Percentiles rank a stretch among this genome's conserved stretches.
phyloP scores from a whole-genome alignment of 1,284 basidiomycete species.

The Ceratobasidium sp. region DNA sequence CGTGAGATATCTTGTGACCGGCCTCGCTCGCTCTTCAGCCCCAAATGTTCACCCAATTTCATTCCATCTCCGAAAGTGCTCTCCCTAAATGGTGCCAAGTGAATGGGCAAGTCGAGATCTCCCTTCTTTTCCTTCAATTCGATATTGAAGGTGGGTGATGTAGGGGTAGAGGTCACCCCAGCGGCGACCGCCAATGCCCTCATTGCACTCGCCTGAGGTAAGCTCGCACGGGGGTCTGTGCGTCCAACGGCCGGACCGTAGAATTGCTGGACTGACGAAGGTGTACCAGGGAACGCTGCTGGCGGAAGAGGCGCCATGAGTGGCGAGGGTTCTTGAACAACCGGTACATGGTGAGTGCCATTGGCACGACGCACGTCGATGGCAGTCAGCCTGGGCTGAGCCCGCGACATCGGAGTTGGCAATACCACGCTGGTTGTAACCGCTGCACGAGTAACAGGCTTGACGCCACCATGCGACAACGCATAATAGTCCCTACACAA shows the following conservation, averaged over 20 bases:
- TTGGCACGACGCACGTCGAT: conserved; percentile 25
- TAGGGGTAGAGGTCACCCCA: neutral
- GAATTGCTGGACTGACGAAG: conserved; percentile 12
- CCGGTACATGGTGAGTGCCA: neutral
- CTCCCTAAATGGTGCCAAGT: conserved; percentile 3
- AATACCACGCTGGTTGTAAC: conserved; percentile 1
- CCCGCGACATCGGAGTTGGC: neutral
- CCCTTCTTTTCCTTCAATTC: neutral
- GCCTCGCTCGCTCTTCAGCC: neutral
- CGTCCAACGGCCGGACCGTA: conserved; percentile 27
- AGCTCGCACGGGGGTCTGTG: neutral
- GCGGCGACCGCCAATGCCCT: conserved; percentile 25
- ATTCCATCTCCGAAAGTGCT: conserved; percentile 26
- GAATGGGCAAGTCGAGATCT: neutral
- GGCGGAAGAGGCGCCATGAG: neutral
- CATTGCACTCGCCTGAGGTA: conserved; percentile 10
- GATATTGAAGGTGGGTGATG: neutral
- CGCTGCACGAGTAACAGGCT: conserved; percentile 2
- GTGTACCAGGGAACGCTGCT: neutral
- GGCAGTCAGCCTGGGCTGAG: neutral
- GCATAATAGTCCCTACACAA: conserved; percentile 20
- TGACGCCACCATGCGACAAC: neutral
- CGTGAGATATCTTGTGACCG: neutral
- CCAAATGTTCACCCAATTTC: conserved; percentile 25
- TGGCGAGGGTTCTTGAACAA: neutral